Conservation (phyloP, 2,329 filamentous ascomycete species). For the Exophiala calicioides region DNA sequence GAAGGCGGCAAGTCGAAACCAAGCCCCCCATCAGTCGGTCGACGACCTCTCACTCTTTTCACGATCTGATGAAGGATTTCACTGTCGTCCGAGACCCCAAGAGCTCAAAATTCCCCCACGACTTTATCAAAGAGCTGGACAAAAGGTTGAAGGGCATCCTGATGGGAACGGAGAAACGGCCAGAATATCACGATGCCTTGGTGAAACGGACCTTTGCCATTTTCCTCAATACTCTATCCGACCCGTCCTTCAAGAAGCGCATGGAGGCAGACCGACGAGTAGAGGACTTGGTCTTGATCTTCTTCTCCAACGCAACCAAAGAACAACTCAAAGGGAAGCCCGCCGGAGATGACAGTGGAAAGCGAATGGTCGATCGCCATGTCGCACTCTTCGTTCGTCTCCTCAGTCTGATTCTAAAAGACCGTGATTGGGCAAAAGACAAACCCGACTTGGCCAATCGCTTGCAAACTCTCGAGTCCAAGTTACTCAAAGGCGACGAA, state of each 20-base stretch:
- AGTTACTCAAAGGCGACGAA: slow-evolving; percentile 90
- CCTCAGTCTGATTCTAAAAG: slow-evolving; percentile 74
- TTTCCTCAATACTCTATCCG: slow-evolving; percentile 90
- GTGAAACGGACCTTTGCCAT: slow-evolving; percentile 94
- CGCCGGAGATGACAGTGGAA: slow-evolving; percentile 83
- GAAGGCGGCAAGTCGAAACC: slow-evolving; percentile 76
- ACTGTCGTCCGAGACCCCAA: slow-evolving; percentile 66
- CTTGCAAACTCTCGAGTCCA: slow-evolving; percentile 82
- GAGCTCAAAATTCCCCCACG: slow-evolving; percentile 70
- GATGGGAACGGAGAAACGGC: slow-evolving; percentile 76
- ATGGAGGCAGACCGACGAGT: slow-evolving; percentile 93
- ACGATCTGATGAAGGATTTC: slow-evolving; percentile 88
- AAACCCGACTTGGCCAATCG: slow-evolving; percentile 79
- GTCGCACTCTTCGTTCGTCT: slow-evolving; percentile 91
- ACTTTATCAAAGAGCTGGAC: slow-evolving; percentile 68
- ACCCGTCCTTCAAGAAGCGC: slow-evolving; percentile 80
- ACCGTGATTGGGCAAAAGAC: slow-evolving; percentile 82
- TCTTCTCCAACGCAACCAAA: slow-evolving; percentile 92
- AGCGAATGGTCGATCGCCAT: slow-evolving; percentile 87
- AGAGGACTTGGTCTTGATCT: slow-evolving; percentile 90
- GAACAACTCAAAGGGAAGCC: slow-evolving; percentile 77
- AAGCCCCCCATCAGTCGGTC: slow-evolving; percentile 65
- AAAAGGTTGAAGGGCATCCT: slow-evolving; percentile 81
- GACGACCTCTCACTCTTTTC: slow-evolving; percentile 66
- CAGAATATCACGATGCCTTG: slow-evolving; percentile 84